A percentile compares a stretch with the other conserved stretches of the same genome.
phyloP scores from a whole-genome alignment of 225 moss, liverwort and hornwort genomes.

The Climacium dendroides region DNA sequence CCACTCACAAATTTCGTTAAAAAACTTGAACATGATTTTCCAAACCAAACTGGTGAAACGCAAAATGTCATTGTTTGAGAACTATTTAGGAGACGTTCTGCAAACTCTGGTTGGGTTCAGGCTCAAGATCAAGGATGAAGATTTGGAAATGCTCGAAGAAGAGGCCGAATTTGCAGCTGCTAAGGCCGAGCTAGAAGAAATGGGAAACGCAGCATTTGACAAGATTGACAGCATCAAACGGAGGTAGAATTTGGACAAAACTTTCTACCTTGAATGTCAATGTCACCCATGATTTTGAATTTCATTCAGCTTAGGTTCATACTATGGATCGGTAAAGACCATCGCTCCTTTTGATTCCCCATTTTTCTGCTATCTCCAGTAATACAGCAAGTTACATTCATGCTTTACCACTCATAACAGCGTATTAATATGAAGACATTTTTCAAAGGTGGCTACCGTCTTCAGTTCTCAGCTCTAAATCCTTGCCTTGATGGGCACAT shows the following conservation, averaged over 20 bases:
- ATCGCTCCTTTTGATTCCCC: background rate
- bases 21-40: background rate
- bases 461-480: background rate
- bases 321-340: background rate
- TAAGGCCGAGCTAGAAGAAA: constrained; percentile 42
- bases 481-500: background rate
- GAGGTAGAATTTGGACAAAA: constrained; percentile 19
- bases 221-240: constrained; percentile 72
- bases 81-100: background rate
- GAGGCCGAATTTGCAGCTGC: constrained; percentile 55
- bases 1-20: background rate
- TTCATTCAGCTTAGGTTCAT: background rate
- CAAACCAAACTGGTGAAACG: background rate
- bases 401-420: background rate
- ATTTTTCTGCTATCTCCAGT: background rate
- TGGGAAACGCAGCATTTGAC: constrained; percentile 33
- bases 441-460: background rate
- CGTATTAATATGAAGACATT: background rate
- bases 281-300: background rate
- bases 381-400: background rate
- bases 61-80: background rate
- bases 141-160: constrained; percentile 56
- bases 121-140: constrained; percentile 53
- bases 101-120: constrained; percentile 1
- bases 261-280: background rate